Evolutionary conservation across 306 rosid species (phyloP), one percentile per base, ranked within the genome.

Genomic region (Lablab purpureus): DNA sequence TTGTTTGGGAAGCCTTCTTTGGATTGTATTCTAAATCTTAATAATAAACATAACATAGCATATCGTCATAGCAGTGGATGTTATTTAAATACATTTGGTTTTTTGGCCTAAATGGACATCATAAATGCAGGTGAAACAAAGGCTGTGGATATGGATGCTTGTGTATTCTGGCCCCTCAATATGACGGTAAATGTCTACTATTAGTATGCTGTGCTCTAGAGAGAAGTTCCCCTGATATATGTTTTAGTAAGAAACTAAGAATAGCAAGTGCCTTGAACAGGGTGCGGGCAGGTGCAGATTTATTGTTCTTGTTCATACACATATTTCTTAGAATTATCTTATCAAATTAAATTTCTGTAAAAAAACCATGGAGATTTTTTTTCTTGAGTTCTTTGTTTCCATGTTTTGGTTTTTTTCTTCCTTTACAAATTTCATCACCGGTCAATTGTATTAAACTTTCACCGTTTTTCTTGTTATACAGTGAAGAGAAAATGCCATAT

Each of bases 261-360:
- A 50, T 67, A 54, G 81, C 51, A 18, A 34, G 73, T 67, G 71
- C 77, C 75, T 72, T 46, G 46, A 41, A 49, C 67, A 64, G 76
- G 73, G 70, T 64, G 46, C 78, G 0, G 52, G 66, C 65, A 64
- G 56, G 70, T 80, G 62, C 80, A 49, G 70, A 86, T 80, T 83
- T 68, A 4, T 77, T 81, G 27, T 73, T 83, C 79, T 80, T 83
- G 85, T 86, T 68, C 76, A 83, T 86, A 77, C 52, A 55, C 76
- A 73, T 34, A 43, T 73, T 76, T 76, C 80, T 67, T 80, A 83
- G 63, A 59, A 67, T 80, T 41, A 25, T 67, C 81, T 8, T 68
- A 54, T 80, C 70, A 79, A 76, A 83, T 83, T 83, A 60, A 54
- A 80, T 86, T 83, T 73, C 76, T 86, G 85, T 83, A 86, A 67